Evolutionary conservation across 768 basidiomycete species (phyloP).

Genomic region (Kwoniella europaea): DNA sequence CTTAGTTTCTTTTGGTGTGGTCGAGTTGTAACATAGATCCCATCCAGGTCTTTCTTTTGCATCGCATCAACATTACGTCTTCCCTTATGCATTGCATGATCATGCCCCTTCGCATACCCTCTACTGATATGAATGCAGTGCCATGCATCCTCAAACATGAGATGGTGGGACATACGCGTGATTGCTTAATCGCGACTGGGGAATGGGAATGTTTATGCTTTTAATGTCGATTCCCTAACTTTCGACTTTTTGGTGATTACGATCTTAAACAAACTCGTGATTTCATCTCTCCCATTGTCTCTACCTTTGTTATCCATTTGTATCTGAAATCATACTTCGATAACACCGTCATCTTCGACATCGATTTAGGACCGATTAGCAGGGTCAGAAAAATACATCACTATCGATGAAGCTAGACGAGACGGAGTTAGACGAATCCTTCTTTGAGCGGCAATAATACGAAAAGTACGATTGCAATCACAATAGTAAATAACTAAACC

Average conservation of each 20-base stretch:
- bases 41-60: neutral
- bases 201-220: too few relatives aligned
- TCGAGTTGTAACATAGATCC: neutral
- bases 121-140: too few relatives aligned
- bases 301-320: too few relatives aligned
- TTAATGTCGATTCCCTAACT: too few relatives aligned
- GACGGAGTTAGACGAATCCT: neutral
- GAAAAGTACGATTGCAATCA: neutral
- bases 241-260: too few relatives aligned
- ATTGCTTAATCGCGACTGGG: too few relatives aligned
- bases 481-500: neutral
- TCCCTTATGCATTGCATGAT: neutral
- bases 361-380: too few relatives aligned
- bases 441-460: conserved; percentile 2
- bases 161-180: neutral
- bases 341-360: too few relatives aligned
- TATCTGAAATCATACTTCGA: too few relatives aligned
- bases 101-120: neutral
- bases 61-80: neutral
- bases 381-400: neutral
- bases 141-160: too few relatives aligned
- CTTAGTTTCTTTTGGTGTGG: neutral
- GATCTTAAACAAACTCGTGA: too few relatives aligned
- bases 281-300: too few relatives aligned
- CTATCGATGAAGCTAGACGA: neutral